Base-by-base conservation (phyloP, 495 filamentous ascomycete genomes). In the Hamigera avellanea region DNA sequence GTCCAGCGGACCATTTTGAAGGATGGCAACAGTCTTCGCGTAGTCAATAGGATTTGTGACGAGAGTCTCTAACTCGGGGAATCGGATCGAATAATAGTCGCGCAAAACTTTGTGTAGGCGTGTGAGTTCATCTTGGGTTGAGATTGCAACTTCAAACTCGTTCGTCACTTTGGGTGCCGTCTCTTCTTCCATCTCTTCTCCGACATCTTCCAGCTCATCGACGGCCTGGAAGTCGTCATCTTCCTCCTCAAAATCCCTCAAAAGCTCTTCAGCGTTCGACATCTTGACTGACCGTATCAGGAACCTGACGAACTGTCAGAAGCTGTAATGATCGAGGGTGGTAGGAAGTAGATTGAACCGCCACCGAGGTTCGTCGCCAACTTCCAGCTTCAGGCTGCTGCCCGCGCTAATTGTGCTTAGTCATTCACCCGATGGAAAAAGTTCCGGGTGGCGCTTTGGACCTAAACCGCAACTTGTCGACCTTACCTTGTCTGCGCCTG, bases 41-140 rank as follows among this genome's bases (percentile, higher is more conserved):
- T 95, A 98, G 49, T 96, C 86, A 42, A 98, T 68, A 5, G 91
- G 84, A 49, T 83, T 94, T 43, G 78, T 83, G 48, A 98, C 78
- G 26, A 98, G 74, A 13, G 83, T 87, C 60, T 96, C 91, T n/a
- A 98, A 73, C 59, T 95, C 89, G 4, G 89, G 89, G 46, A 95
- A 96, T 44, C 91, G 77, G 26, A 81, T 71, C 12, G 87, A 93
- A 61, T 96, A 98, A 60, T 95, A 86, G 48, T 98, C 91, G 46
- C 88, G 73, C 40, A 95, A 81, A 51, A 81, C 86, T 67, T 96
- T 96, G 66, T 96, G 93, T 37, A 95, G 83, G 9, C 88, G 78
- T 7, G 81, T 83, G 32, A 95, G 83, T 56, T 96, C 87, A 49
- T 83, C 83, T 39, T 91, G 86, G 36, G 94, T 95, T 35, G 76